Base-by-base conservation (phyloP, 768 basidiomycete species). In the Gelatoporia subvermispora region DNA sequence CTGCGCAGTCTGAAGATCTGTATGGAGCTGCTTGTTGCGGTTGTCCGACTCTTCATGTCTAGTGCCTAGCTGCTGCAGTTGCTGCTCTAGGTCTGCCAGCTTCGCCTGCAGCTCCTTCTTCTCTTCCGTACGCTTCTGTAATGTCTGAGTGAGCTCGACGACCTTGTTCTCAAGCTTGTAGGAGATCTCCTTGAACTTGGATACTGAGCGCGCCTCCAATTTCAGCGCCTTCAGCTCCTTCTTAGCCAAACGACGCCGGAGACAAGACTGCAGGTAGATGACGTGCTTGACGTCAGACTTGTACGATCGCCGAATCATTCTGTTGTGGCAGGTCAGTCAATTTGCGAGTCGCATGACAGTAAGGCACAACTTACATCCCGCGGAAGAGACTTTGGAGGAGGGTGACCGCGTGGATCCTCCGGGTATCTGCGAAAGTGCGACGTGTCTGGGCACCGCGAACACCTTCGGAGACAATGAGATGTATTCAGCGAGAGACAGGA, bases 91-190 rank as follows among this genome's bases (percentile, higher is more conserved):
- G 35, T 86, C 81, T 18, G 71, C 65, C 40, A 98, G 75, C 59
- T 84, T 82, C n/a, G 68, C 71, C 55, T 87, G 84, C 38, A 98
- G 72, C 46, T 84, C 85, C 68, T 90, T 94, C 73, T 89, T 93
- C 72, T 99, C 95, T 50, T 81, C 79, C 2, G 85, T 93, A 41
- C 95, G 84, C 61, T 78, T 85, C 67, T 97, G 96, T 11, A 99
- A 78, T 15, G 72, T 82, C 65, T 99, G 96, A 0, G 96, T 98
- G 53, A 99, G 85, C 64, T 98, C 95, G 50, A 99, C 92, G 38
- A 99, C 96, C 71, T 98, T 99, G 77, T 98, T 99, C 72, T 99
- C 96, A 48, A 99, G 77, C 57, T 82, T 84, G 63, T 98, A 98
- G 0, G 95, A 97, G 56, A 95, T 96, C 70, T 96, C 93, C 72